phyloP scores from a whole-genome alignment of 2,329 filamentous ascomycete species.

The Aspergillus piperis region DNA sequence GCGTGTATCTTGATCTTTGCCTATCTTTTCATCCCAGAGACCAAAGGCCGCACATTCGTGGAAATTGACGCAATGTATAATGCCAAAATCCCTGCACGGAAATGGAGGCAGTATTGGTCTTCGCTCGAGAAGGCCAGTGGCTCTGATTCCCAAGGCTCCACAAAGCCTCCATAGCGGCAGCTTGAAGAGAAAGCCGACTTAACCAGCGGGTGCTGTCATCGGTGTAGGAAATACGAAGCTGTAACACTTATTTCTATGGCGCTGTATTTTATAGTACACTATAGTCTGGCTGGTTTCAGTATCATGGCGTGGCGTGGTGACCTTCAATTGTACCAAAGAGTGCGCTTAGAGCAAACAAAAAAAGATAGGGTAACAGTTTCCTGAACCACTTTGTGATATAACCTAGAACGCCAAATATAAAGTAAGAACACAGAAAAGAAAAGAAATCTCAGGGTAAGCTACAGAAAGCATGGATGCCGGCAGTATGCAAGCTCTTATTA shows the following conservation, averaged over 20 bases:
- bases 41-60: constrained; percentile 32
- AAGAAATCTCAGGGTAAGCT: background rate
- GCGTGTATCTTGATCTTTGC: constrained; percentile 30
- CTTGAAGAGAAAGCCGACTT: background rate
- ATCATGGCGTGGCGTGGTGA: too few species aligned
- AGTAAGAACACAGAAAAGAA: background rate
- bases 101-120: constrained; percentile 34
- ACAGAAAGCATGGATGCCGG: background rate
- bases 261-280: background rate
- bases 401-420: background rate
- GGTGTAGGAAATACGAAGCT: background rate
- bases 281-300: background rate
- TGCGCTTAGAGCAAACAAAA: background rate
- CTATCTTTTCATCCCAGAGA: constrained; percentile 35
- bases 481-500: constrained; percentile 12
- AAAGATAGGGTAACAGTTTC: background rate
- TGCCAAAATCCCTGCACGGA: constrained; percentile 33
- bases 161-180: background rate
- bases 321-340: background rate
- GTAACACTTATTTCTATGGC: background rate
- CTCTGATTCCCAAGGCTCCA: background rate
- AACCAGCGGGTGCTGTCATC: background rate
- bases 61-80: constrained; percentile 41
- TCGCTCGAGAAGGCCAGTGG: constrained; percentile 4
- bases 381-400: background rate